Evolutionary conservation across 805 yeast genomes (phyloP).

Genomic region (Kodamaea neixiangensis): DNA sequence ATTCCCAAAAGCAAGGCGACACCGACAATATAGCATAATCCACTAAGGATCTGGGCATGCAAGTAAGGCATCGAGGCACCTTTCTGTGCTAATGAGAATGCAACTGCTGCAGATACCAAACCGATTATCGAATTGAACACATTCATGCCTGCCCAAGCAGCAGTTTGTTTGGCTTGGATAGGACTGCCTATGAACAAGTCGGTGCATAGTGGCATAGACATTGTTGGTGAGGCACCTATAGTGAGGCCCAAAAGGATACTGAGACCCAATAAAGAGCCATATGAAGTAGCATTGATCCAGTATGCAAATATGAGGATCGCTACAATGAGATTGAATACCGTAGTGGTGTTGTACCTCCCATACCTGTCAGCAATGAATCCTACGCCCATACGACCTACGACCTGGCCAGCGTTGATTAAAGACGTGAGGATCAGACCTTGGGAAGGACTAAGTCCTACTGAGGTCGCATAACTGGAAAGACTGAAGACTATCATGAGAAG

Average conservation of each 20-base stretch:
- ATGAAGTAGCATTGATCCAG: conserved; percentile 39
- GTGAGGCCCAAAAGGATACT: conserved; percentile 30
- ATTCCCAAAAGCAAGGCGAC: conserved; percentile 45
- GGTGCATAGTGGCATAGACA: conserved; percentile 17
- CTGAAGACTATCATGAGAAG: conserved; percentile 37
- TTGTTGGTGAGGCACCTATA: conserved; percentile 29
- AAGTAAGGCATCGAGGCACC: conserved; percentile 45
- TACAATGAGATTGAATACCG: conserved; percentile 20
- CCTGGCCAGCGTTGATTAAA: conserved; percentile 43
- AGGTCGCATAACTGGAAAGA: conserved; percentile 38
- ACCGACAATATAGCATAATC: conserved; percentile 46
- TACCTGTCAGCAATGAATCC: conserved; percentile 47
- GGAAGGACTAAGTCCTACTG: conserved; percentile 42
- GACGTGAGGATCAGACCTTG: conserved; percentile 38
- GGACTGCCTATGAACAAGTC: conserved; percentile 10
- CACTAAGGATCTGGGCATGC: conserved; percentile 62
- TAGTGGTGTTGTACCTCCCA: conserved; percentile 46
- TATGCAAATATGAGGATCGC: conserved; percentile 33
- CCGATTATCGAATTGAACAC: conserved; percentile 31
- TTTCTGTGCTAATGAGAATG: conserved; percentile 39
- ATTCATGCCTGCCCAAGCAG: conserved; percentile 42
- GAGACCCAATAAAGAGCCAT: conserved; percentile 32
- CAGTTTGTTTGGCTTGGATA: conserved; percentile 26
- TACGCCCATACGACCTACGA: conserved; percentile 52
- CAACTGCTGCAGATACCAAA: conserved; percentile 55